Conservation (phyloP, 129 eudicot species). For the Helichrysum umbraculigerum region DNA sequence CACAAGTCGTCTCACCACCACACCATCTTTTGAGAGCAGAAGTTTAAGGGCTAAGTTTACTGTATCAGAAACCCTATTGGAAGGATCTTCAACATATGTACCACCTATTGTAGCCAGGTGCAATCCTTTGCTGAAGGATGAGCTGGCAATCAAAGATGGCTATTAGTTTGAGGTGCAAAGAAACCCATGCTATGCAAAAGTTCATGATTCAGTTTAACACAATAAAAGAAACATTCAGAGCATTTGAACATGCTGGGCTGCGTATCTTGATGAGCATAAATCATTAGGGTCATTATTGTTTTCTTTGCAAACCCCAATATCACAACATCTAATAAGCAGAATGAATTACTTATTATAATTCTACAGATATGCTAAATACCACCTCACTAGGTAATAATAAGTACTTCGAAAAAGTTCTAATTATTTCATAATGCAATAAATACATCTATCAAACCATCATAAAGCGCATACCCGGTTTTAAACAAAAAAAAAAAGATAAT, state of each 20-base stretch:
- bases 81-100: slow-evolving; percentile 33
- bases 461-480: neutral
- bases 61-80: slow-evolving; percentile 45
- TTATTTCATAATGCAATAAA: neutral
- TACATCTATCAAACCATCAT: neutral
- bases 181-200: neutral
- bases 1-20: slow-evolving; percentile 79
- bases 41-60: slow-evolving; percentile 69
- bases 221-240: neutral
- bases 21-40: slow-evolving; percentile 76
- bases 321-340: too few relatives aligned
- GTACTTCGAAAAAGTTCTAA: neutral
- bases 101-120: slow-evolving; percentile 37
- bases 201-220: neutral
- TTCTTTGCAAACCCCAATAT: neutral
- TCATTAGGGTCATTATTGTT: neutral
- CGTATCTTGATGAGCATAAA: neutral
- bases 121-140: slow-evolving; percentile 60
- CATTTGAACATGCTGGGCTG: neutral
- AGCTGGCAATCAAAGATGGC: slow-evolving; percentile 23
- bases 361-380: too few relatives aligned
- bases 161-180: slow-evolving; percentile 14
- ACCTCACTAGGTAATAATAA: neutral
- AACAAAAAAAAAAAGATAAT: neutral
- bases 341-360: too few relatives aligned